phyloP scores from a whole-genome alignment of 352 stramenopile species.

The Phytopythium sindhum region DNA sequence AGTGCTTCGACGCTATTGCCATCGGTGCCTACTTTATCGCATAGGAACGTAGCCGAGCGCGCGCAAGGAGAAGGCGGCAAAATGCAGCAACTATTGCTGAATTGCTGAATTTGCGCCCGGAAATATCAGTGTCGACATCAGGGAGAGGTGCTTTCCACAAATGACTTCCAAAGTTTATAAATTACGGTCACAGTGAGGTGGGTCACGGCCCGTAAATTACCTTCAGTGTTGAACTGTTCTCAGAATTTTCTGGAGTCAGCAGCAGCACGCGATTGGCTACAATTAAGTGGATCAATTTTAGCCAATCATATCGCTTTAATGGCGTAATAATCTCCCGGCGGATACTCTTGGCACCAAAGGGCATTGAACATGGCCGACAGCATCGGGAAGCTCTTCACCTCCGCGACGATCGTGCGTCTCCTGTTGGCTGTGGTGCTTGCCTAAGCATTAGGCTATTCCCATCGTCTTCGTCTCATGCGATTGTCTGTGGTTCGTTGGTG shows the following conservation, averaged over 20 bases:
- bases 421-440: not conserved
- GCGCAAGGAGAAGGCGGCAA: no score
- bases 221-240: not conserved
- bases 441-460: not conserved
- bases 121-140: not conserved
- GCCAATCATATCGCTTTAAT: not conserved
- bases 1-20: no score
- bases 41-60: no score
- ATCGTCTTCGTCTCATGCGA: not conserved
- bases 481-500: not conserved
- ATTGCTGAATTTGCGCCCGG: not conserved
- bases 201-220: not conserved
- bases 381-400: conserved; percentile 30
- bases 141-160: no score
- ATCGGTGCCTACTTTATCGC: no score
- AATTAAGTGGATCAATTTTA: not conserved
- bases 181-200: not conserved
- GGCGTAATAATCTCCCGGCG: not conserved
- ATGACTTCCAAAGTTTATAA: not conserved
- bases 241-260: not conserved
- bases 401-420: conserved; percentile 31
- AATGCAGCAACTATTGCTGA: no score
- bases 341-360: not conserved
- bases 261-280: not conserved
- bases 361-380: conserved; percentile 11